Base-by-base conservation (phyloP, 2,329 filamentous ascomycete species). In the Cladophialophora yegresii region DNA sequence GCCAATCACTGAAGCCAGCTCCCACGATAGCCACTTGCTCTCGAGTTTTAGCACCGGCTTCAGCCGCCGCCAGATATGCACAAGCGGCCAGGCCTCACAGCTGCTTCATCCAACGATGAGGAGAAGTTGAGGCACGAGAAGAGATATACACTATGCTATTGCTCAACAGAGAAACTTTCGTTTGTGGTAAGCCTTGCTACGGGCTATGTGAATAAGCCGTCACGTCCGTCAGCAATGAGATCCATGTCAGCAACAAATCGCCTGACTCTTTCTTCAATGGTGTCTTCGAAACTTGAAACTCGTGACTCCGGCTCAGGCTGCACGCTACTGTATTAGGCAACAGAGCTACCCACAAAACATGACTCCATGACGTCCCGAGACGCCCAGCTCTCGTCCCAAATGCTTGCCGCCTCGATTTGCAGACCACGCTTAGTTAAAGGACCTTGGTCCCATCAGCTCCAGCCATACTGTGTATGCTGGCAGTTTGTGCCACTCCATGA, bases 291-390 rank as follows among this genome's bases (percentile, higher is more conserved):
- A 30, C 28, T 6, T 33, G 26, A 43, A 43, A 43, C 36, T n/a
- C 8, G 36, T 7, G 36, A n/a, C 36, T n/a, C 16, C 36, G 8
- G 36, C 16, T n/a, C 36, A 43, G 36, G 16, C 36, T 36, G n/a
- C 28, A n/a, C 32, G 23, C 36, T 16, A 57, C 36, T 57, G n/a
- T n/a, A n/a, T n/a, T n/a, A n/a, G n/a, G n/a, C 36, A 47, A 36
- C 54, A 57, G 58, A 56, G 55, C 57, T 61, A 63, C 61, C 55
- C 57, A 40, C 50, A 60, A 61, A 53, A 57, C 51, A 53, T 61
- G 45, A 36, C 57, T 66, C 61, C 47, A 66, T 66, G 64, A 66
- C 64, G 64, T 66, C 54, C 54, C 53, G 16, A 54, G 26, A 32
- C 12, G 16, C 12, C 28, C 28, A 30, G 4, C 8, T 54, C 23